These are phyloP conservation scores for Amanita rubescens DNA, from an alignment of 768 basidiomycete species.

Conservation along the genomic window DNA sequence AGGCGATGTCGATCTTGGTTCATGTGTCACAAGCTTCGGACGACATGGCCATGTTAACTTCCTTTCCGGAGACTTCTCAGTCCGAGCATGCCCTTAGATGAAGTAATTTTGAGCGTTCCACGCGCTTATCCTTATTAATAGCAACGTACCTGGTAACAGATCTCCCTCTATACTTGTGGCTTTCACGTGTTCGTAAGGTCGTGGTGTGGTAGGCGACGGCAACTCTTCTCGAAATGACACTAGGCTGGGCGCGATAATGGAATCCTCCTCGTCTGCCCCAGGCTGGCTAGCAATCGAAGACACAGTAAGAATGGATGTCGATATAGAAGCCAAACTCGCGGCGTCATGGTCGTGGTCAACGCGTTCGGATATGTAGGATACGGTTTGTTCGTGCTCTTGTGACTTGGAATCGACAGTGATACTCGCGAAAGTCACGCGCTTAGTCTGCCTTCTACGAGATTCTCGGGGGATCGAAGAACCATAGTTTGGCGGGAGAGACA, in stretches of 20 bases:
- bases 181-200: background rate
- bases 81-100: background rate
- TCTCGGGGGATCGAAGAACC: constrained; percentile 3
- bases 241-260: background rate
- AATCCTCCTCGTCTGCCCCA: background rate
- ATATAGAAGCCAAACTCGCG: background rate
- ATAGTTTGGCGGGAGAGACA: background rate
- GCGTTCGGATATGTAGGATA: background rate
- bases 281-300: background rate
- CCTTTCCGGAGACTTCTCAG: too few species aligned
- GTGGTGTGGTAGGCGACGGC: background rate
- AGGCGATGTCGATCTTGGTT: background rate
- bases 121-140: background rate
- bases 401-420: constrained; percentile 11
- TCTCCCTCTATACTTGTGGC: background rate
- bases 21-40: constrained; percentile 17
- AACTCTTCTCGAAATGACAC: background rate
- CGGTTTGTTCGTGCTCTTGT: constrained; percentile 6
- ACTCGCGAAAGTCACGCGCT: constrained; percentile 12
- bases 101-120: too few species aligned
- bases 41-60: background rate
- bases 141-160: background rate
- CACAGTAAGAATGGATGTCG: background rate
- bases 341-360: background rate
- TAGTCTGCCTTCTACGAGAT: constrained; percentile 8